Percentiles rank a stretch among this genome's conserved stretches.
Conservation (phyloP, 2,329 filamentous ascomycete genomes). For the Cryphonectria carpinicola region DNA sequence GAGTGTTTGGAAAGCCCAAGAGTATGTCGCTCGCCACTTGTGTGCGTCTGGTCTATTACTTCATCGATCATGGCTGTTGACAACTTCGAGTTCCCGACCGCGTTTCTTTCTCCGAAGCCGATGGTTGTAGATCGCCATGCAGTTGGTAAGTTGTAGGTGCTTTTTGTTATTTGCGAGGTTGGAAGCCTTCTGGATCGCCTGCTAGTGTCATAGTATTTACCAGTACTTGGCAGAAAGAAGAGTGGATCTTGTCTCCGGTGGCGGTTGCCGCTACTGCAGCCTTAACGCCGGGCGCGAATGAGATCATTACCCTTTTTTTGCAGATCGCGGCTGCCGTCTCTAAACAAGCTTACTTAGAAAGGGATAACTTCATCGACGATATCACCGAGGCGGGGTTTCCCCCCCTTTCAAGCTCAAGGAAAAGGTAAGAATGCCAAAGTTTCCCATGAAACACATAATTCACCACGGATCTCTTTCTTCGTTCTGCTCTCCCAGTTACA, state of each 20-base stretch:
- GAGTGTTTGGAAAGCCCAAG: neutral
- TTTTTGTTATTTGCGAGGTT: neutral
- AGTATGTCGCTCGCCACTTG: neutral
- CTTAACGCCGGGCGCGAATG: slow-evolving; percentile 7
- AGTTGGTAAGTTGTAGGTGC: too few relatives aligned
- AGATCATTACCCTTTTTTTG: neutral
- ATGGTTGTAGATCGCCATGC: neutral
- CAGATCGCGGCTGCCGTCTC: neutral
- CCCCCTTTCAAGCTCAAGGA: neutral
- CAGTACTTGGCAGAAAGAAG: neutral
- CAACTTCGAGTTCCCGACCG: neutral
- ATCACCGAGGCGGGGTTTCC: neutral
- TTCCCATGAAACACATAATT: neutral
- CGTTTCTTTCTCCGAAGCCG: neutral
- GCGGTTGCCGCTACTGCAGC: neutral
- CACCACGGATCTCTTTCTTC: neutral
- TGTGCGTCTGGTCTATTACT: neutral
- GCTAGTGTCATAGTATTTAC: neutral
- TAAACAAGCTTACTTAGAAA: neutral
- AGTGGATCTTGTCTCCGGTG: neutral
- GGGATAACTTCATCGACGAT: neutral
- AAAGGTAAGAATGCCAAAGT: neutral
- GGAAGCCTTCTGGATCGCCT: too few relatives aligned
- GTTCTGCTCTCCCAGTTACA: neutral
- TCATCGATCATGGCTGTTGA: neutral